Evolutionary conservation across 257 asterid genomes (phyloP).

Genomic region (Echites panduratus): DNA sequence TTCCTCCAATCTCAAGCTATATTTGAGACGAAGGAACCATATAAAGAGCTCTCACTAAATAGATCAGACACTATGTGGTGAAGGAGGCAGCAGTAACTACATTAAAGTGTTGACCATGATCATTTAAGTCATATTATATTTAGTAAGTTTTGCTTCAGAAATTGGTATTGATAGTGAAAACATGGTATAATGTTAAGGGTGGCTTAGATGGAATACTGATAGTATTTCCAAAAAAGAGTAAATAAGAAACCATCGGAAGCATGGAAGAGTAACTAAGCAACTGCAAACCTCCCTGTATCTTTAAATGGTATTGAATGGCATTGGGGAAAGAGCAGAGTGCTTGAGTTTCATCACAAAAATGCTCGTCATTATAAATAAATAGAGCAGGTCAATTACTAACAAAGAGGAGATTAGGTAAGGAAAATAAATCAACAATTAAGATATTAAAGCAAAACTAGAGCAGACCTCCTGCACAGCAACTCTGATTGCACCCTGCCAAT

Average conservation of each 20-base stretch:
- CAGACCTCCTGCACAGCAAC: slow-evolving; percentile 99
- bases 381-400: too few relatives aligned
- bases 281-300: background rate
- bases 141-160: background rate
- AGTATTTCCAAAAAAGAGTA: background rate
- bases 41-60: background rate
- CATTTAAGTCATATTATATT: background rate
- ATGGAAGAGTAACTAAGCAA: background rate
- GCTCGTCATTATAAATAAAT: background rate
- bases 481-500: slow-evolving; percentile 89
- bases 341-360: background rate
- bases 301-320: background rate
- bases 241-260: background rate
- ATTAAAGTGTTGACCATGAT: background rate
- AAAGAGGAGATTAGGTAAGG: background rate
- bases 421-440: slow-evolving; percentile 7
- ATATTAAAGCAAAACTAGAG: slow-evolving; percentile 4
- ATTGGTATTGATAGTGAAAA: background rate
- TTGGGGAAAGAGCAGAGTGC: background rate
- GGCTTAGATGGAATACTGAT: background rate
- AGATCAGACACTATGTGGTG: background rate
- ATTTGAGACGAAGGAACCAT: background rate
- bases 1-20: background rate
- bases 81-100: background rate
- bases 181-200: background rate